Conservation (phyloP, 805 yeast species). For the Candida glaebosa region DNA sequence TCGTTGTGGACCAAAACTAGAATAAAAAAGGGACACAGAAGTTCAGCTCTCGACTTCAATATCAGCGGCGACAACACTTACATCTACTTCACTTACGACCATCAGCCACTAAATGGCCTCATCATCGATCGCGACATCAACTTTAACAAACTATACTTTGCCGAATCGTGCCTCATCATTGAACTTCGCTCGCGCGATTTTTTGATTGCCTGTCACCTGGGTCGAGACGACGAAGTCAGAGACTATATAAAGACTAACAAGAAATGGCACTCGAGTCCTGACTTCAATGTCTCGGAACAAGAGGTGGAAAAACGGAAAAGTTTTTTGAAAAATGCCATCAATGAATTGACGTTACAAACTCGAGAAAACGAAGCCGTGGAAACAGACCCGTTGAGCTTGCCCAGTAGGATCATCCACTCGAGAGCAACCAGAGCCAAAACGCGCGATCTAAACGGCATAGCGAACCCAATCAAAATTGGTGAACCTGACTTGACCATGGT, state of each 20-base stretch:
- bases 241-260: slow-evolving; percentile 9
- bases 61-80: slow-evolving; percentile 10
- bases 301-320: slow-evolving; percentile 5
- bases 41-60: slow-evolving; percentile 5
- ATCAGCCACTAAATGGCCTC: slow-evolving; percentile 8
- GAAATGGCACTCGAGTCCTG: slow-evolving; percentile 5
- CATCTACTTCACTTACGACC: slow-evolving; percentile 9
- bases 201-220: slow-evolving; percentile 2
- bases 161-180: slow-evolving; percentile 4
- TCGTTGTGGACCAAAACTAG: neutral
- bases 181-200: neutral
- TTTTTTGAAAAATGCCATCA: slow-evolving; percentile 1
- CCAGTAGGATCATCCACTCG: neutral
- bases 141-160: slow-evolving; percentile 10
- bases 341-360: neutral
- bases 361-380: neutral
- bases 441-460: slow-evolving; percentile 5
- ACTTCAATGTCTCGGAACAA: slow-evolving; percentile 3
- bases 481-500: neutral
- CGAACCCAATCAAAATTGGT: slow-evolving; percentile 4
- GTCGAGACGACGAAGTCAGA: slow-evolving; percentile 10
- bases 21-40: neutral
- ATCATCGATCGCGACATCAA: slow-evolving; percentile 11
- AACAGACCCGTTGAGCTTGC: neutral
- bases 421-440: slow-evolving; percentile 5